Conservation (phyloP, 1,284 basidiomycete species). For the Cryptococcus sp. region DNA sequence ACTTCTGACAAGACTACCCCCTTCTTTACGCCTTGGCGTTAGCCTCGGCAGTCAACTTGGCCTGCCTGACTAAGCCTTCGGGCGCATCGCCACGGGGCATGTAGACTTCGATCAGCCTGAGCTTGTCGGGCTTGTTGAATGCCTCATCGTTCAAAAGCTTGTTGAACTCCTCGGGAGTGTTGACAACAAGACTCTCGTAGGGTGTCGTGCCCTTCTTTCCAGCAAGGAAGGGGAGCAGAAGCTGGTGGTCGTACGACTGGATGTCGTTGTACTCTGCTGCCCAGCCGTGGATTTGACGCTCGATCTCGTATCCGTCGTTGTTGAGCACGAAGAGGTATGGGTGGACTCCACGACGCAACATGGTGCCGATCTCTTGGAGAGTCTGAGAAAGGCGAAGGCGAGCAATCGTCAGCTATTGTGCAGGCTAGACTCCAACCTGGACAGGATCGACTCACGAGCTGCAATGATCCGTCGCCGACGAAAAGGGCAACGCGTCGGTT, state of each 20-base stretch:
- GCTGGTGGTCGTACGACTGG: slow-evolving; percentile 51
- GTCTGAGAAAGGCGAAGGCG: slow-evolving; percentile 26
- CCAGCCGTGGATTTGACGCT: slow-evolving; percentile 62
- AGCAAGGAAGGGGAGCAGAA: slow-evolving; percentile 50
- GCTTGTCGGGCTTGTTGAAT: slow-evolving; percentile 46
- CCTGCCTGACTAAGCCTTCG: slow-evolving; percentile 47
- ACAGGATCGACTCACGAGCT: slow-evolving; percentile 46
- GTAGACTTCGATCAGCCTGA: slow-evolving; percentile 52
- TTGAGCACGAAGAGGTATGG: slow-evolving; percentile 67
- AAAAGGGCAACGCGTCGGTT: slow-evolving; percentile 74
- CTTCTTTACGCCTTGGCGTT: slow-evolving; percentile 27
- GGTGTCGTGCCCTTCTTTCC: slow-evolving; percentile 41
- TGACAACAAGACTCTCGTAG: slow-evolving; percentile 43
- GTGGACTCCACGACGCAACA: slow-evolving; percentile 53
- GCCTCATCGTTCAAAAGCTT: slow-evolving; percentile 46
- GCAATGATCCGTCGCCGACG: slow-evolving; percentile 65
- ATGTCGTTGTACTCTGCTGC: slow-evolving; percentile 55
- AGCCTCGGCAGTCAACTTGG: slow-evolving; percentile 52
- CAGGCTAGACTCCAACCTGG: too few species aligned
- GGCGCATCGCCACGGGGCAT: slow-evolving; percentile 51
- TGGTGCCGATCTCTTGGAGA: slow-evolving; percentile 57
- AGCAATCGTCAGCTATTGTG: too few species aligned
- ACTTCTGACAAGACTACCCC: not conserved
- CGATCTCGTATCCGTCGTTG: slow-evolving; percentile 87
- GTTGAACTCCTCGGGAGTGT: slow-evolving; percentile 60